Conservation (phyloP, 1,284 basidiomycete genomes). For the Trichosporon ovoides region DNA sequence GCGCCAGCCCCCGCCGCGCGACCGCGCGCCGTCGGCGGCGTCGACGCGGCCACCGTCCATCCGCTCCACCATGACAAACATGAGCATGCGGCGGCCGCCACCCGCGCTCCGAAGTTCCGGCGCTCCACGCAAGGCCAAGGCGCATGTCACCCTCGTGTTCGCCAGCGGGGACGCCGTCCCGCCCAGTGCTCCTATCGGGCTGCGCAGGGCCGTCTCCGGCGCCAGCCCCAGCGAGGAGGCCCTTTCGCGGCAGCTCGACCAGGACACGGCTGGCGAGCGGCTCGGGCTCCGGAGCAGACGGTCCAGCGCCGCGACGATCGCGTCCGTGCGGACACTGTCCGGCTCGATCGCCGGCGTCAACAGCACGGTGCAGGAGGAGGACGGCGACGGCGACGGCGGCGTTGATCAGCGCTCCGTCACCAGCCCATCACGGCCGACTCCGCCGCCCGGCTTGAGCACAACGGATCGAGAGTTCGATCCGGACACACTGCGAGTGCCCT, state of each 20-base stretch:
- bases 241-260: conserved; percentile 38
- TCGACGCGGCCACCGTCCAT: conserved; percentile 1
- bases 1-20: neutral
- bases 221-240: conserved; percentile 29
- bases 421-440: neutral
- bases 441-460: neutral
- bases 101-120: conserved; percentile 16
- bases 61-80: conserved; percentile 4
- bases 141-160: conserved; percentile 35
- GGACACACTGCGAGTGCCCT: conserved; percentile 1
- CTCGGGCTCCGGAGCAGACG: conserved; percentile 41
- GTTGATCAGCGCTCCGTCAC: neutral
- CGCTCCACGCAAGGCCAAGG: conserved; percentile 21
- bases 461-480: neutral
- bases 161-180: conserved; percentile 27
- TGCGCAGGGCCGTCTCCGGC: conserved; percentile 11
- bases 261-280: conserved; percentile 35
- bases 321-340: conserved; percentile 15
- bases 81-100: conserved; percentile 13
- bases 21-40: neutral
- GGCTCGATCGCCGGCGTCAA: neutral
- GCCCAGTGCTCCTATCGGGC: neutral
- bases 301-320: conserved; percentile 33
- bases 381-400: conserved; percentile 2
- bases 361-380: conserved; percentile 27